Evolutionary conservation across 352 stramenopile genomes (phyloP).

Genomic region (Hyaloperonospora brassicae): DNA sequence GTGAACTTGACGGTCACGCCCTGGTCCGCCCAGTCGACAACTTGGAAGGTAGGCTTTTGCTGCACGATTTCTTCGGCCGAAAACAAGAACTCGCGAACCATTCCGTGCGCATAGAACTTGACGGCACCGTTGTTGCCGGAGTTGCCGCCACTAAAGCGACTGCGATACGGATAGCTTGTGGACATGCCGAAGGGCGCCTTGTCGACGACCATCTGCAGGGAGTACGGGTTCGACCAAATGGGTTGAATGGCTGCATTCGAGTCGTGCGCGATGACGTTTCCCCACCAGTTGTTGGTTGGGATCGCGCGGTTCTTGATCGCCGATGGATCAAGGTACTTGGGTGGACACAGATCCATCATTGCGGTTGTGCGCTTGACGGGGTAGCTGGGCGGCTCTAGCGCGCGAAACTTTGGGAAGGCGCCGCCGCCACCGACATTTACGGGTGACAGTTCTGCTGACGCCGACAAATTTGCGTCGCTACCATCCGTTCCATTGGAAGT

Average conservation of each 20-base stretch:
- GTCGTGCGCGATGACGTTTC: constrained; percentile 54
- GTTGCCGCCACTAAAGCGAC: constrained; percentile 38
- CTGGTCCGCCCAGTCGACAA: constrained; percentile 49
- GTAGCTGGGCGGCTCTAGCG: constrained; percentile 24
- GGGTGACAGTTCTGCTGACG: constrained; percentile 1
- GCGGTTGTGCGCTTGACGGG: constrained; percentile 48
- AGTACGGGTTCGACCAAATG: too few species aligned
- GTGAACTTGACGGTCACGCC: constrained; percentile 45
- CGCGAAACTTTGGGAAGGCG: constrained; percentile 16
- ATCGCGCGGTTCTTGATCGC: constrained; percentile 42
- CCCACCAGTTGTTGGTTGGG: constrained; percentile 69
- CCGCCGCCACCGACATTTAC: constrained; percentile 8
- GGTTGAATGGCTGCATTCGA: constrained; percentile 30
- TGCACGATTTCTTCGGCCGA: constrained; percentile 37
- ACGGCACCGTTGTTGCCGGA: constrained; percentile 45
- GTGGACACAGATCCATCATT: constrained; percentile 41
- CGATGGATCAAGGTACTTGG: constrained; percentile 40
- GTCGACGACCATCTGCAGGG: constrained; percentile 31
- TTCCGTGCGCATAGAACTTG: constrained; percentile 50
- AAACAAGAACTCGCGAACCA: constrained; percentile 45
- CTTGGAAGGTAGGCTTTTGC: constrained; percentile 40
- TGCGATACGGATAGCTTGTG: constrained; percentile 47
- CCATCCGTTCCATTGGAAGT: constrained; percentile 3
- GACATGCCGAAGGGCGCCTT: constrained; percentile 42
- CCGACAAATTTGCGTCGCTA: constrained; percentile 3